Conservation (phyloP, 169 alveolate species). For the Plasmodium berghei region DNA sequence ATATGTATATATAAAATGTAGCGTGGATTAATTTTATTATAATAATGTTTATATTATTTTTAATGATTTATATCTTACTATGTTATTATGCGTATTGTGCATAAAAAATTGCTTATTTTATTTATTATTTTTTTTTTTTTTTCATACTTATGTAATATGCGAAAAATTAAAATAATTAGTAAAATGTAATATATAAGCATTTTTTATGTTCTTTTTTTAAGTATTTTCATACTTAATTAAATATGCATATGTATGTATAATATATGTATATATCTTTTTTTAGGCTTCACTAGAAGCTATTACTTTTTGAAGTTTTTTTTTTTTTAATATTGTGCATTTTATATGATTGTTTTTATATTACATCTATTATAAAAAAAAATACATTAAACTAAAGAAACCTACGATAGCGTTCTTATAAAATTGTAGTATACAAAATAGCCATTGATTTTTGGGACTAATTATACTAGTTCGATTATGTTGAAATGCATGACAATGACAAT, state of each 20-base stretch:
- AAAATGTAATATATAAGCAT: background rate
- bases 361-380: background rate
- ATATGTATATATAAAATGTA: background rate
- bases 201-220: background rate
- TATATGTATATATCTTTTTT: slow-evolving; percentile 22
- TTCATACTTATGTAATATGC: background rate
- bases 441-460: too few relatives aligned
- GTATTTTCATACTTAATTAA: background rate
- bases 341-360: background rate
- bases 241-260: slow-evolving; percentile 26
- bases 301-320: slow-evolving; percentile 21
- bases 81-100: background rate
- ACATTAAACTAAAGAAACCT: slow-evolving; percentile 2
- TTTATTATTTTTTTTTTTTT: slow-evolving; percentile 1
- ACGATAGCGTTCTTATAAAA: too few relatives aligned
- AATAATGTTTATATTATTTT: background rate
- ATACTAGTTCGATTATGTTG: too few relatives aligned
- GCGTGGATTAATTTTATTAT: background rate
- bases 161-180: slow-evolving; percentile 4
- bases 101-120: background rate
- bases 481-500: too few relatives aligned
- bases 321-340: slow-evolving; percentile 18
- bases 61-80: too few relatives aligned
- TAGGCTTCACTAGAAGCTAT: slow-evolving; percentile 76
- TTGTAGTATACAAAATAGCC: too few relatives aligned